phyloP scores from a whole-genome alignment of 2,329 filamentous ascomycete genomes.

The Zymoseptoria crescenta region DNA sequence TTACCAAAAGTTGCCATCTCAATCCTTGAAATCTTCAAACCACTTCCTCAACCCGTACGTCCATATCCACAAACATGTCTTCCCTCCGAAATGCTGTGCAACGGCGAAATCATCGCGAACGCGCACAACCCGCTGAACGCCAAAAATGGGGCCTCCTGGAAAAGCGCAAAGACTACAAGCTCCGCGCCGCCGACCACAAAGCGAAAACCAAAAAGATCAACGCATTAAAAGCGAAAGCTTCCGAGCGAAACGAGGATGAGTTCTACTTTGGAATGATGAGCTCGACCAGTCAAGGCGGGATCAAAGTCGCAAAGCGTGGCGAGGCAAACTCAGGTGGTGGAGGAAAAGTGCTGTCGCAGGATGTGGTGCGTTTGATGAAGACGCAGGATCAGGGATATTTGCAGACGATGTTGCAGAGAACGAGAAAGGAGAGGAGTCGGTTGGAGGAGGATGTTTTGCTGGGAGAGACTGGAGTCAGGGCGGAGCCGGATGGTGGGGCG shows the following conservation, averaged over 20 bases:
- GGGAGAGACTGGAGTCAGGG: constrained; percentile 35
- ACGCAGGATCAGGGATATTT: constrained; percentile 58
- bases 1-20: neutral
- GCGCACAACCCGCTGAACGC: constrained; percentile 77
- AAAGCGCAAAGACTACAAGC: constrained; percentile 79
- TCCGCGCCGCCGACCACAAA: constrained; percentile 57
- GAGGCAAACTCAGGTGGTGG: constrained; percentile 29
- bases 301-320: constrained; percentile 39
- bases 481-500: constrained; percentile 24
- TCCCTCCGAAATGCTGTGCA: constrained; percentile 58
- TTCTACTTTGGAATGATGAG: constrained; percentile 60
- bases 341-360: constrained; percentile 40
- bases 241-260: constrained; percentile 57
- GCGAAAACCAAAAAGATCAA: constrained; percentile 53
- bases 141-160: constrained; percentile 85
- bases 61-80: constrained; percentile 38
- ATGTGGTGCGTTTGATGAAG: constrained; percentile 57
- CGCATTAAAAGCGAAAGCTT: constrained; percentile 51
- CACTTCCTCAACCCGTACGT: constrained; percentile 1
- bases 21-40: constrained; percentile 4
- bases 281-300: constrained; percentile 40
- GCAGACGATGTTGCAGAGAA: constrained; percentile 49
- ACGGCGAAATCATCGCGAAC: constrained; percentile 80
- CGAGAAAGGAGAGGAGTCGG: constrained; percentile 46
- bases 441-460: constrained; percentile 32